phyloP scores from a whole-genome alignment of 108 stramenopile species.

The Schizochytrium sp. region DNA sequence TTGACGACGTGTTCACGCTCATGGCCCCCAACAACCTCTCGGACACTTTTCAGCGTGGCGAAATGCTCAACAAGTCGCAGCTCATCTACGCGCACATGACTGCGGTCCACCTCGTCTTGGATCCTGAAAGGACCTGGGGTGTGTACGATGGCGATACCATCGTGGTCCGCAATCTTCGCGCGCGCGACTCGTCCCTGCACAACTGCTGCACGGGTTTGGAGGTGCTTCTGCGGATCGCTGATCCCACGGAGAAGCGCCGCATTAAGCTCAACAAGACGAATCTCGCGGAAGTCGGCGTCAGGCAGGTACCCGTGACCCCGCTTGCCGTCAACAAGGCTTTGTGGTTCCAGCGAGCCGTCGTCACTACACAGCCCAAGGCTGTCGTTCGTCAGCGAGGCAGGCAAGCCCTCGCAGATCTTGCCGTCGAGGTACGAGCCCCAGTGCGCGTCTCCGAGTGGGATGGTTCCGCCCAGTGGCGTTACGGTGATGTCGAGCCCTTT shows the following conservation, averaged over 20 bases:
- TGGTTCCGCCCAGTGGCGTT: neutral
- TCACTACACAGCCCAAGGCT: neutral
- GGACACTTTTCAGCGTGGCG: neutral
- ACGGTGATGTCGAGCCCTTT: neutral
- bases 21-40: neutral
- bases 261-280: neutral
- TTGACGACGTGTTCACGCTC: neutral
- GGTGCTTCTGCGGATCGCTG: neutral
- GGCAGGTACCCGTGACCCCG: neutral
- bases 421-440: neutral
- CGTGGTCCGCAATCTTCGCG: neutral
- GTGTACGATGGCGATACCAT: neutral
- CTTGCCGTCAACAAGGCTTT: neutral
- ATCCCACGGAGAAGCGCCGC: neutral
- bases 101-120: neutral
- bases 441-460: constrained; percentile 7
- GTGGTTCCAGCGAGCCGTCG: neutral
- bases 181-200: neutral
- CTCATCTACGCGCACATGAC: neutral
- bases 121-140: neutral
- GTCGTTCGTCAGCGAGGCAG: neutral
- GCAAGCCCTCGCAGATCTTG: neutral
- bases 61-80: neutral
- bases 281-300: neutral
- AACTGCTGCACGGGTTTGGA: neutral